Percentiles rank a stretch among this genome's conserved stretches.
Evolutionary conservation across 129 eudicot genomes (phyloP).

Genomic region (Scalesia atractyloides): DNA sequence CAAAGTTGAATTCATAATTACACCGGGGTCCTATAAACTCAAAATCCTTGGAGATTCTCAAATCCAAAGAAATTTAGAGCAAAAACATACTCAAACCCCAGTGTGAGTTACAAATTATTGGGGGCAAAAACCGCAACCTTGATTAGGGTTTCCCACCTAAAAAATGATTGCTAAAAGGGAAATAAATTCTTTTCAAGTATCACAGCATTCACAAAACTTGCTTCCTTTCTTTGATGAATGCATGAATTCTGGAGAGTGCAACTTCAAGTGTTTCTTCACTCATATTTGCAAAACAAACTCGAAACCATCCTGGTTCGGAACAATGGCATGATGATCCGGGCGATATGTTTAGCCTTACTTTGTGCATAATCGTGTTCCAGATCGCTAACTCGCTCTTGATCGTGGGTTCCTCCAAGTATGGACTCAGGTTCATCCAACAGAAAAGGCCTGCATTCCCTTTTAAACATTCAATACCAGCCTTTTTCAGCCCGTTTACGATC

Average conservation of each 20-base stretch:
- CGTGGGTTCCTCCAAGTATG: conserved; percentile 50
- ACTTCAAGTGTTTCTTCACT: conserved; percentile 76
- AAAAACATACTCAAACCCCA: conserved; percentile 37
- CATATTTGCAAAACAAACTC: conserved; percentile 96
- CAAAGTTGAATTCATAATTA: conserved; percentile 20
- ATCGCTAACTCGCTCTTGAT: conserved; percentile 56
- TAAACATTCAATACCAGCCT: conserved; percentile 78
- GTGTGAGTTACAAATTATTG: conserved; percentile 25
- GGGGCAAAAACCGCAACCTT: conserved; percentile 41
- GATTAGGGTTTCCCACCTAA: conserved; percentile 37
- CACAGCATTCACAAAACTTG: conserved; percentile 21
- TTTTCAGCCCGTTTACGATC: conserved; percentile 64
- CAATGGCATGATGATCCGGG: conserved; percentile 96
- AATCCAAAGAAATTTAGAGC: conserved; percentile 30
- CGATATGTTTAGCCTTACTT: conserved; percentile 79
- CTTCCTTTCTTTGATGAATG: conserved; percentile 58
- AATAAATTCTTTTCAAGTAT: conserved; percentile 20
- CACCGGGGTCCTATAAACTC: conserved; percentile 33
- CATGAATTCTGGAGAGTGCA: conserved; percentile 66
- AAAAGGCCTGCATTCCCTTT: conserved; percentile 89
- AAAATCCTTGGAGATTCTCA: conserved; percentile 30
- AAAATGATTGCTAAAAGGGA: conserved; percentile 7
- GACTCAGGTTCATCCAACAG: conserved; percentile 93
- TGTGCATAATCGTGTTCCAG: conserved; percentile 60
- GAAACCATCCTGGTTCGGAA: conserved; percentile 90